These are phyloP conservation scores for Xylaria longipes DNA, from an alignment of 495 filamentous ascomycete species.

Conservation along the genomic window DNA sequence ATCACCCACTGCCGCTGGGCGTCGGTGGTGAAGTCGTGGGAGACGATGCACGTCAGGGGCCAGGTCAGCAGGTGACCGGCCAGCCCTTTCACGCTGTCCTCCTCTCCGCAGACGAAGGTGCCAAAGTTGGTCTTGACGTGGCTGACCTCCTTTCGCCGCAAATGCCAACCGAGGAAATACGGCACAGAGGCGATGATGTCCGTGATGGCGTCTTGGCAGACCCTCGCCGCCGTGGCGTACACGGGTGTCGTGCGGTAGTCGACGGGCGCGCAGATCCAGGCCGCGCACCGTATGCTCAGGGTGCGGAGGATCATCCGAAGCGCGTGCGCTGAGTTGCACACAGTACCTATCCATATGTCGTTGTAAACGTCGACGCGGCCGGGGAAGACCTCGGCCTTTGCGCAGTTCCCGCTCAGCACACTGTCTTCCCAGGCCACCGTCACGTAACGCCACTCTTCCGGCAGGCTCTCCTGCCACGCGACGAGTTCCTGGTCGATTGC, in stretches of 20 bases:
- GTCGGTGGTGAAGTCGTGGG: constrained; percentile 57
- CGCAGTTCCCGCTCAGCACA: constrained; percentile 46
- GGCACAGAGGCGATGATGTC: constrained; percentile 60
- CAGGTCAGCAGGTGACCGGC: constrained; percentile 53
- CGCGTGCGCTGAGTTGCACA: constrained; percentile 55
- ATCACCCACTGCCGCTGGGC: constrained; percentile 54
- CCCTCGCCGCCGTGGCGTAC: constrained; percentile 51
- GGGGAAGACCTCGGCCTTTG: constrained; percentile 54
- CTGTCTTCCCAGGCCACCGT: constrained; percentile 56
- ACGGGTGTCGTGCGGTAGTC: constrained; percentile 62
- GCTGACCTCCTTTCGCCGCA: constrained; percentile 27
- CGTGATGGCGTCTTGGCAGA: constrained; percentile 50
- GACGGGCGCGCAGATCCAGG: constrained; percentile 56
- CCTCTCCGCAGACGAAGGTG: constrained; percentile 47
- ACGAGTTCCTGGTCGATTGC: constrained; percentile 49
- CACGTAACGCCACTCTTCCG: constrained; percentile 46
- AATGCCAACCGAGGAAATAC: constrained; percentile 59
- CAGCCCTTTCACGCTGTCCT: constrained; percentile 47
- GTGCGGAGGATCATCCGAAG: constrained; percentile 53
- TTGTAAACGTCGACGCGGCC: constrained; percentile 58
- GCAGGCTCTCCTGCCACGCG: constrained; percentile 50
- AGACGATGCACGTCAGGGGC: constrained; percentile 49
- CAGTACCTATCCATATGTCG: constrained; percentile 56
- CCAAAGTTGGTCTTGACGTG: constrained; percentile 24
- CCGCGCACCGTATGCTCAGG: constrained; percentile 56